Base-by-base conservation (phyloP, 768 basidiomycete species). In the Myochromella boudieri region DNA sequence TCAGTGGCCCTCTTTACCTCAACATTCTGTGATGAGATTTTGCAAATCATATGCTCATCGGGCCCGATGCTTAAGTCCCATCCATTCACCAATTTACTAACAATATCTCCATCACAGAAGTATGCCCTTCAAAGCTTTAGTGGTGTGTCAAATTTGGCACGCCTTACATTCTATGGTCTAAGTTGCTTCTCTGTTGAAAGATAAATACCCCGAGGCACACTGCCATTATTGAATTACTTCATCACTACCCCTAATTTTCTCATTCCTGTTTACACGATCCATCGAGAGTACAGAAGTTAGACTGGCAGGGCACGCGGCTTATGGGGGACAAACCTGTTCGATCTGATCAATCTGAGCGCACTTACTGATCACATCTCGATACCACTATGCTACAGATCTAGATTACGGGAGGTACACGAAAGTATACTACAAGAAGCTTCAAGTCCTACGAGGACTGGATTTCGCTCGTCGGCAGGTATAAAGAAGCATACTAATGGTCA, bases 301-400 rank as follows among this genome's bases (percentile, higher is more conserved):
- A 41, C 28, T 25, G 20, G 15, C 21, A 21, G 25, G 28, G 44
- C 63, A 65, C 45, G 62, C 65, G 65, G 64, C 44, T 66, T 63
- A 58, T 62, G 60, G 64, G 64, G 61, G 46, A 54, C 63, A 58
- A 55, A 63, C 46, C 26, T 21, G 45, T 42, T 43, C 38, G 26
- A 7, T 41, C 46, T 21, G n/a, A n/a, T n/a, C n/a, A 41, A 40
- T 38, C 44, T 38, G 47, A 46, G 47, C 50, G 42, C n/a, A 18
- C 17, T 20, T 15, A 43, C 25, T 25, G 28, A 27, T 18, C 28
- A n/a, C 15, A 31, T 20, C 20, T 29, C 14, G 26, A n/a, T n/a
- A n/a, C n/a, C n/a, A n/a, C n/a, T n/a, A n/a, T n/a, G n/a, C n/a
- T n/a, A n/a, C n/a, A n/a, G n/a, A n/a, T n/a, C n/a, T n/a, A n/a